Conservation (phyloP, 2,329 filamentous ascomycete genomes). For the Lasiodiplodia hormozganensis region DNA sequence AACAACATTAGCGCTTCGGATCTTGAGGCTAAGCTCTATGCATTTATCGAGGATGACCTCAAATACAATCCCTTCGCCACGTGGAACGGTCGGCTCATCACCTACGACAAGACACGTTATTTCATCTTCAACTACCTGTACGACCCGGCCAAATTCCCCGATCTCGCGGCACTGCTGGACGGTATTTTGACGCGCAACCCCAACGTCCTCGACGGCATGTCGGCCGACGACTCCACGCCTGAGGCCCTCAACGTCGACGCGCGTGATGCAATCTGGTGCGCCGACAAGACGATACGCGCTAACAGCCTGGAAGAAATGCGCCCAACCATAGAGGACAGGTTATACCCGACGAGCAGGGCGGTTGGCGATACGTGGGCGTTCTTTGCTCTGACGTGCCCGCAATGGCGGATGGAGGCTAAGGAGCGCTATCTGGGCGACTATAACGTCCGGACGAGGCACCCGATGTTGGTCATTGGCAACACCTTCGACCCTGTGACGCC, state of each 20-base stretch:
- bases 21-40: constrained; percentile 40
- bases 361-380: too few relatives aligned
- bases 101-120: constrained; percentile 39
- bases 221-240: too few relatives aligned
- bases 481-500: constrained; percentile 15
- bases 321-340: too few relatives aligned
- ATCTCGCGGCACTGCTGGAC: neutral
- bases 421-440: constrained; percentile 41
- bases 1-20: constrained; percentile 37
- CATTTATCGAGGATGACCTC: constrained; percentile 43
- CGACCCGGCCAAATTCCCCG: neutral
- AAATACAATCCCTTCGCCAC: constrained; percentile 48
- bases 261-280: too few relatives aligned
- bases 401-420: constrained; percentile 45
- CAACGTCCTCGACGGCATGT: too few relatives aligned
- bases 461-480: constrained; percentile 1
- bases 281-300: too few relatives aligned
- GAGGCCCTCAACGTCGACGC: too few relatives aligned
- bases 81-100: constrained; percentile 48
- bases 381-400: constrained; percentile 37
- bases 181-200: neutral
- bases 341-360: too few relatives aligned
- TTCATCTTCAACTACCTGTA: neutral
- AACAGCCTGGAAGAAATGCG: too few relatives aligned
- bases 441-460: constrained; percentile 31